Base-by-base conservation (phyloP, 345 rosid species). In the Anastatica hierochuntica region DNA sequence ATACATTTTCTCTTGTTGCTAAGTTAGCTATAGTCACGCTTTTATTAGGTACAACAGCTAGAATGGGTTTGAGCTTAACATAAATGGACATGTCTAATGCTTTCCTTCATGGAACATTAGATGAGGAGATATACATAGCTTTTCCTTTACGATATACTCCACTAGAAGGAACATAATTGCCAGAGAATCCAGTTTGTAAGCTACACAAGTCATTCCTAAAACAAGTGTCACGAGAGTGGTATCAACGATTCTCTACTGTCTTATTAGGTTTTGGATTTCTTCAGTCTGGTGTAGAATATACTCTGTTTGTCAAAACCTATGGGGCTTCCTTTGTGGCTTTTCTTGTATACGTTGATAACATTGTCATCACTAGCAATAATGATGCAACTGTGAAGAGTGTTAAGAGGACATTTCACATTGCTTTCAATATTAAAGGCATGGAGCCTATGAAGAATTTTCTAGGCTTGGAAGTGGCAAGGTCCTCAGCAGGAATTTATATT, bases 241-340 rank as follows among this genome's bases (percentile, higher is more conserved):
- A 14, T 13, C 1, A 14, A 0, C 3, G 9, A 0, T 14, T 37
- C 0, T 34, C 17, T 0, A 17, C 9, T 0, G 8, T 3, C 0
- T 0, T 19, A 0, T 0, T 10, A 7, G 2, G 0, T 1, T 2
- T 5, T 21, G 24, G 24, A 18, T 7, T 14, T 6, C 0, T 33
- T 12, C 2, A 34, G 8, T 50, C 42, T 3, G 7, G n/a, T 1
- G 0, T 29, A 0, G 18, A 50, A 4, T 3, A 34, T 4, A 14
- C 42, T 0, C 0, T 50, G 0, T 50, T 50, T 8, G n/a, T n/a
- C 0, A 1, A 8, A 1, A 33, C 0, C 7, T 3, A 0, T n/a
- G n/a, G n/a, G 7, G 7, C 4, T 4, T 14, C 3, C 0, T 18
- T 10, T 10, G 2, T 50, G 0, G 27, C 1, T 2, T 2, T 21